Evolutionary conservation across 306 rosid species (phyloP).

Genomic region (Spatholobus suberectus): DNA sequence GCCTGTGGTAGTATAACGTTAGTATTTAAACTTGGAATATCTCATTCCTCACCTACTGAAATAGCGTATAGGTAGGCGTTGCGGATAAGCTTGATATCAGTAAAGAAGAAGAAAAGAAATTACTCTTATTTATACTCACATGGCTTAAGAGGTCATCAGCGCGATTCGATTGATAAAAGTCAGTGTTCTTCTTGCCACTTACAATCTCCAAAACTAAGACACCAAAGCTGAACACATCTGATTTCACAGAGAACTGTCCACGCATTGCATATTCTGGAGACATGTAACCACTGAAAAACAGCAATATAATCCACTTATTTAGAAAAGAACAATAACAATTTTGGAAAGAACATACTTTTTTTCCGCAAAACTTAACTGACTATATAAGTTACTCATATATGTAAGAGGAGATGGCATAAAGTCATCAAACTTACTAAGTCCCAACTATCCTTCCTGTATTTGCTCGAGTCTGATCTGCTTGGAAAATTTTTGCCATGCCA

Average conservation of each 20-base stretch:
- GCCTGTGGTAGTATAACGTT: background rate
- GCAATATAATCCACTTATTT: background rate
- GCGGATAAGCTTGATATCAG: background rate
- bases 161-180: constrained; percentile 27
- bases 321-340: background rate
- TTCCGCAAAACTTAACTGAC: background rate
- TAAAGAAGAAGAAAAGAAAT: constrained; percentile 1
- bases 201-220: constrained; percentile 57
- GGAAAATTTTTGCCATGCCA: constrained; percentile 69
- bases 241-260: constrained; percentile 53
- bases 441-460: constrained; percentile 63
- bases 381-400: background rate
- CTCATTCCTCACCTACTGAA: background rate
- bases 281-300: constrained; percentile 55
- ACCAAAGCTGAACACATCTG: constrained; percentile 59
- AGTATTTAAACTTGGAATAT: background rate
- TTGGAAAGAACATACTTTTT: background rate
- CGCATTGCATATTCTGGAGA: constrained; percentile 62
- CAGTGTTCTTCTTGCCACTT: constrained; percentile 55
- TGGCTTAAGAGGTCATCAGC: constrained; percentile 51
- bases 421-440: constrained; percentile 60
- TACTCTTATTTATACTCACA: constrained; percentile 46
- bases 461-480: constrained; percentile 51
- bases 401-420: background rate
- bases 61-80: background rate